Evolutionary conservation across 352 stramenopile species (phyloP), one percentile per base, ranked within the genome.

Genomic region (Phytophthora crassamura): DNA sequence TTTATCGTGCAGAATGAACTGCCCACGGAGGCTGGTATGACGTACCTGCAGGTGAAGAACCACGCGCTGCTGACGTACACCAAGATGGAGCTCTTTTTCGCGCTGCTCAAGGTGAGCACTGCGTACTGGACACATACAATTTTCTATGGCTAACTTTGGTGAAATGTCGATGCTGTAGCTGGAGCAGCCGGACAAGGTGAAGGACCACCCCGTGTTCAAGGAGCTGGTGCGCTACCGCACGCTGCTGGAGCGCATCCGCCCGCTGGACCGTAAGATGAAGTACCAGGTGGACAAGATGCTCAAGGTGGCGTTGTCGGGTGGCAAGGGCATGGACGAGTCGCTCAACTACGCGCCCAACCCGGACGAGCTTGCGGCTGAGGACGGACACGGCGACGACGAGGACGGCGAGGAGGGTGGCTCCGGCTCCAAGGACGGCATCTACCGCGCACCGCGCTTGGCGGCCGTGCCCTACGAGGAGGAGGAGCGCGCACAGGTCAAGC

Each of bases 261-360:
- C 88, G 32, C 72, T 95, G 15, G 88, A 95, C 51, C 86, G 86
- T 46, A 95, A 95, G 72, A 84, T 95, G 72, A 92, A 91, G 69
- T 95, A 95, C 65, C 88, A 95, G 64, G 84, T 95, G n/a, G 88
- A 95, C 73, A 95, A 95, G 64, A 88, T 95, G 82, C 84, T 94
- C 58, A 93, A 94, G 75, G 85, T 94, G 40, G 86, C 85, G n/a
- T 54, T 93, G 8, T 90, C 83, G 16, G 84, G 80, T 15, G 80
- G 80, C 61, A 82, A 90, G 57, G 79, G 84, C 33, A 49, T 93
- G 45, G 85, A 94, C 57, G 86, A 90, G 53, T 89, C 86, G 52
- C 69, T 95, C 40, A 88, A 74, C 64, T 95, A 93, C 61, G 86
- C 82, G 9, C 88, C 88, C 18, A 93, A 95, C 49, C 86, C 86